Evolutionary conservation across 768 basidiomycete genomes (phyloP), one percentile per base, ranked within the genome.

Genomic region (Strobilomyces confusus): DNA sequence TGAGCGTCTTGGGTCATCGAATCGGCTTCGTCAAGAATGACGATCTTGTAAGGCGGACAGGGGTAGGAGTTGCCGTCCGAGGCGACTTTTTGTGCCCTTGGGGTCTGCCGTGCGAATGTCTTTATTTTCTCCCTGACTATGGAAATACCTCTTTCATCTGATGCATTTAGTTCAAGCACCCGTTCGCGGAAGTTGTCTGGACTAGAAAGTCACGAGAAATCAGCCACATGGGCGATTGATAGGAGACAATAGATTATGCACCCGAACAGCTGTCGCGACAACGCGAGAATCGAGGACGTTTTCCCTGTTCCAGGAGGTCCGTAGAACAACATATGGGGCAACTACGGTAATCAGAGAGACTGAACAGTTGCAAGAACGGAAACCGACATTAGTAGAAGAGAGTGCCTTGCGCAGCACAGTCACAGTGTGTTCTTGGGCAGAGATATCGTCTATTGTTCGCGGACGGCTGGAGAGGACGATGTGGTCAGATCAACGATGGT

Each of bases 1-100:
- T 99, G 97, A 5, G 97, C 97, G 66, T 99, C 97, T 73, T 98
- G 95, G 6, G 97, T 99, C 97, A 99, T 99, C 6, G 93, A 95
- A 69, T 99, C 97, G 20, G 97, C 97, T 72, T 99, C 97, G 63
- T 99, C 97, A 23, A 99, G 82, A 57, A 99, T 98, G 66, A 99
- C 88, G 58, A 99, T 95, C 69, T 99, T 99, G 77, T 92, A 99
- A 0, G 97, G 97, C 14, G 97, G 97, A 68, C 91, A 95, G 41
- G 95, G 95, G 66, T 98, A 98, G 40, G 76, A 80, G 64, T 89
- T 89, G 22, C 84, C 85, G 58, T 91, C 87, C 0, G 86, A 86
- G n/a, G 86, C 75, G 11, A 76, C 70, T 14, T 80, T 69, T 66
- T 88, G 83, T n/a, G 89, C 89, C 55, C 88, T 82, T 33, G 91